A percentile compares a stretch with the other conserved stretches of the same genome.
phyloP scores from a whole-genome alignment of 2,329 filamentous ascomycete species.

The Claviceps sp. region DNA sequence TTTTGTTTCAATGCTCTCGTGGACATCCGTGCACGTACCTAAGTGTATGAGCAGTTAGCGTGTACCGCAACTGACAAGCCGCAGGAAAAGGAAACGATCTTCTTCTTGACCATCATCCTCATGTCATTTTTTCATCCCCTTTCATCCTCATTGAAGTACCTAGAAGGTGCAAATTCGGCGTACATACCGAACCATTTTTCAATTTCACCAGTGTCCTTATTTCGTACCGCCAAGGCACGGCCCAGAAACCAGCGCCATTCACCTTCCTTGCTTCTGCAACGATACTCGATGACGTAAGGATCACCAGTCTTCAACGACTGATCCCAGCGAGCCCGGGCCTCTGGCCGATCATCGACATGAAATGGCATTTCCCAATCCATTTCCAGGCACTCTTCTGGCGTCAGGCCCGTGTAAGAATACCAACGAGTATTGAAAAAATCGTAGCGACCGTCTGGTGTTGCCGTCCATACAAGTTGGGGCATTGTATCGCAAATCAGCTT shows the following conservation, averaged over 20 bases:
- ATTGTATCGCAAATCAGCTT: constrained; percentile 63
- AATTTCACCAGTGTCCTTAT: constrained; percentile 52
- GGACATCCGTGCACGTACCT: constrained; percentile 64
- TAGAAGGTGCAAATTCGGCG: no score
- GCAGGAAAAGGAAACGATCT: no score
- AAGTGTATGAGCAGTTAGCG: neutral
- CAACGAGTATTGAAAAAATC: constrained; percentile 70
- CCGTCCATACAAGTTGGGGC: constrained; percentile 63
- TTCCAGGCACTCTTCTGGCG: constrained; percentile 47
- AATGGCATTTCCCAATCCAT: constrained; percentile 50
- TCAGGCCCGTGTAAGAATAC: constrained; percentile 65
- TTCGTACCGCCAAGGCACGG: constrained; percentile 53
- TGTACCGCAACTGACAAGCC: neutral
- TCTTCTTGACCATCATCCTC: no score
- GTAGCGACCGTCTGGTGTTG: constrained; percentile 47
- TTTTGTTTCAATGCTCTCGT: constrained; percentile 58
- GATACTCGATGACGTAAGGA: constrained; percentile 57
- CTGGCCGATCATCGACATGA: constrained; percentile 54
- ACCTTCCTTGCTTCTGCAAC: constrained; percentile 51
- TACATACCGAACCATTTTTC: constrained; percentile 60
- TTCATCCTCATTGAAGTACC: no score
- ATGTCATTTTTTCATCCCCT: neutral
- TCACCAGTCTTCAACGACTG: constrained; percentile 53
- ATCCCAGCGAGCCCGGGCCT: constrained; percentile 43
- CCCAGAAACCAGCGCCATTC: constrained; percentile 71